phyloP scores from a whole-genome alignment of 257 asterid genomes.

The Ilex asprella region DNA sequence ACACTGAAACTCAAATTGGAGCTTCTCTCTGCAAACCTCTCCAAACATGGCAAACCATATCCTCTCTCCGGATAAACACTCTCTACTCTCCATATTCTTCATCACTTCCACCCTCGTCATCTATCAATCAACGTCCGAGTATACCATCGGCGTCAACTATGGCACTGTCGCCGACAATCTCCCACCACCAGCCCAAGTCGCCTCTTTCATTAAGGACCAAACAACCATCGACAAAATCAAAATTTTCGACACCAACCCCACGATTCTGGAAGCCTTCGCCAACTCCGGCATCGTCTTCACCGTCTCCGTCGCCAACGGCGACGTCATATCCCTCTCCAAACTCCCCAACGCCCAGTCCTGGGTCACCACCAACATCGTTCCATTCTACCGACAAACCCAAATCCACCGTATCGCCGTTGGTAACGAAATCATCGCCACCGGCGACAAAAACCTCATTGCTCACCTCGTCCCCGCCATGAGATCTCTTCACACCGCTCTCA shows the following conservation, averaged over 20 bases:
- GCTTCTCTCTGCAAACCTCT: too few species aligned
- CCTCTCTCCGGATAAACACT: too few species aligned
- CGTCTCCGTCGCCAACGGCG: constrained; percentile 28
- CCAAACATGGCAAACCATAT: too few species aligned
- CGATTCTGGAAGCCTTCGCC: constrained; percentile 30
- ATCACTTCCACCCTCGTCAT: background rate
- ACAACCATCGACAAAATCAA: constrained; percentile 38
- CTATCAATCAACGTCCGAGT: constrained; percentile 16
- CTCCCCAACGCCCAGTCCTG: constrained; percentile 22
- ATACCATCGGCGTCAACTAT: constrained; percentile 37
- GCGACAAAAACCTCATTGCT: constrained; percentile 17
- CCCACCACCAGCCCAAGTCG: constrained; percentile 41
- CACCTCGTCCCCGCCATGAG: constrained; percentile 39
- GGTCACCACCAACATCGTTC: constrained; percentile 23
- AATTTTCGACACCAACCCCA: constrained; percentile 38
- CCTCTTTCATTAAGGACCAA: constrained; percentile 23
- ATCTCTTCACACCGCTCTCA: constrained; percentile 33
- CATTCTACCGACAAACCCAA: constrained; percentile 22
- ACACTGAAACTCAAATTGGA: too few species aligned
- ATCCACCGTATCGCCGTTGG: constrained; percentile 26
- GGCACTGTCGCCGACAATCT: constrained; percentile 44
- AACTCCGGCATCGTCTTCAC: constrained; percentile 34
- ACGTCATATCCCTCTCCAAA: constrained; percentile 5
- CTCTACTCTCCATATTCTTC: too few species aligned
- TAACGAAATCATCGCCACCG: constrained; percentile 23